phyloP scores from a whole-genome alignment of 1,284 basidiomycete genomes.

The Trichosporon sp. region DNA sequence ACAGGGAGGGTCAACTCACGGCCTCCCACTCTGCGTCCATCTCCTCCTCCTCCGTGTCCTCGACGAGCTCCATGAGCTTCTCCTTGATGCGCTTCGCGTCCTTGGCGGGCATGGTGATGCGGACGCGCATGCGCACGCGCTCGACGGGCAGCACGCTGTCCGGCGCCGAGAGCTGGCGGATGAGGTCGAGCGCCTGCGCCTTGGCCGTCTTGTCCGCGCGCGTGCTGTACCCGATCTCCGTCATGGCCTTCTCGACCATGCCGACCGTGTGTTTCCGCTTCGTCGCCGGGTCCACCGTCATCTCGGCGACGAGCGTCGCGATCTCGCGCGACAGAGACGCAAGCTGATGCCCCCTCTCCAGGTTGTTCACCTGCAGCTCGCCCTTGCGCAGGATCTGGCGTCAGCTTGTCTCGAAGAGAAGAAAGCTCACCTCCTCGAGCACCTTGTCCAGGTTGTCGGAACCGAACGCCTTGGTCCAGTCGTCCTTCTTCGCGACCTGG shows the following conservation, averaged over 20 bases:
- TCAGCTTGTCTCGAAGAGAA: background rate
- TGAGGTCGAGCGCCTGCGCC: slow-evolving; percentile 87
- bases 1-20: slow-evolving; percentile 54
- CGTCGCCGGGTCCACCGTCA: slow-evolving; percentile 88
- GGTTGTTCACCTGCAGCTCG: slow-evolving; percentile 94
- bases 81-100: slow-evolving; percentile 71
- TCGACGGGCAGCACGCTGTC: slow-evolving; percentile 76
- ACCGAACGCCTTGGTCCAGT: slow-evolving; percentile 86
- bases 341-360: slow-evolving; percentile 89
- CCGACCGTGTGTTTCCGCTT: slow-evolving; percentile 87
- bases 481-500: slow-evolving; percentile 79
- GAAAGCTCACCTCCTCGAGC: slow-evolving; percentile 67
- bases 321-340: slow-evolving; percentile 82
- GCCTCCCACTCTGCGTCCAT: slow-evolving; percentile 76
- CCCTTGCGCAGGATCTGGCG: slow-evolving; percentile 86
- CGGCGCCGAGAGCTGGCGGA: slow-evolving; percentile 66
- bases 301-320: slow-evolving; percentile 87
- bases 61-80: slow-evolving; percentile 66
- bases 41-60: slow-evolving; percentile 81
- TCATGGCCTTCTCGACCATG: slow-evolving; percentile 98
- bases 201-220: slow-evolving; percentile 87
- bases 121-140: slow-evolving; percentile 85
- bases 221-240: slow-evolving; percentile 86
- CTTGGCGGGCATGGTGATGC: slow-evolving; percentile 69
- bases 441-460: slow-evolving; percentile 68